Conservation (phyloP, 2,329 filamentous ascomycete genomes). For the Aureobasidium musti region DNA sequence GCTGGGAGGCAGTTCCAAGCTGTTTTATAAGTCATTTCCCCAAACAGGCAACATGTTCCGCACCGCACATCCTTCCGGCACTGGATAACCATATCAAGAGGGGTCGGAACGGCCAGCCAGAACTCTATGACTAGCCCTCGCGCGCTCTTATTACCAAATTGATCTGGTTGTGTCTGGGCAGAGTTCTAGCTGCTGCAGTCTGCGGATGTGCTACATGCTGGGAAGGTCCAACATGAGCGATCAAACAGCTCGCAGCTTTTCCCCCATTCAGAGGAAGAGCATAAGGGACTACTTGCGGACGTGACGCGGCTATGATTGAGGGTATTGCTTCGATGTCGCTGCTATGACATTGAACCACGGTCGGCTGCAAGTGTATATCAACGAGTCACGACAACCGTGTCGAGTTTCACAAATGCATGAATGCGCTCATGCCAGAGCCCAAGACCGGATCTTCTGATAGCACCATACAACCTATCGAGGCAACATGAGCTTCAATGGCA, state of each 20-base stretch:
- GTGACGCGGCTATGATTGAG: background rate
- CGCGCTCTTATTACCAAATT: background rate
- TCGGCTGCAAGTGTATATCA: too few relatives aligned
- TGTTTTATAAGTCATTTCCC: conserved; percentile 24
- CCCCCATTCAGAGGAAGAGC: background rate
- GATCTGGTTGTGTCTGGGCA: background rate
- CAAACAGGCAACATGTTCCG: conserved; percentile 22
- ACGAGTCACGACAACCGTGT: too few relatives aligned
- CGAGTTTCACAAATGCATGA: background rate
- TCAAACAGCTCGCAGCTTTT: background rate
- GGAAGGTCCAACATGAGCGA: background rate
- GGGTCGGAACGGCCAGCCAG: conserved; percentile 12
- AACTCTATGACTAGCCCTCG: background rate
- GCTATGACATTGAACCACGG: too few relatives aligned
- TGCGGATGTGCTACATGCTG: background rate
- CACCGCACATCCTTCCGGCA: conserved; percentile 10
- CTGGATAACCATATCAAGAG: conserved; percentile 22
- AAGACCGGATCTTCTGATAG: background rate
- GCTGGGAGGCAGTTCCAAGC: conserved; percentile 6
- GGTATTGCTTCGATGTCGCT: background rate
- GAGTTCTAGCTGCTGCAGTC: background rate
- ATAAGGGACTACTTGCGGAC: background rate
- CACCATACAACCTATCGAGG: background rate
- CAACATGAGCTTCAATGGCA: background rate
- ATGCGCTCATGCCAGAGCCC: background rate